phyloP scores from a whole-genome alignment of 1,139 yeast species.

The Candida dubliniensis region DNA sequence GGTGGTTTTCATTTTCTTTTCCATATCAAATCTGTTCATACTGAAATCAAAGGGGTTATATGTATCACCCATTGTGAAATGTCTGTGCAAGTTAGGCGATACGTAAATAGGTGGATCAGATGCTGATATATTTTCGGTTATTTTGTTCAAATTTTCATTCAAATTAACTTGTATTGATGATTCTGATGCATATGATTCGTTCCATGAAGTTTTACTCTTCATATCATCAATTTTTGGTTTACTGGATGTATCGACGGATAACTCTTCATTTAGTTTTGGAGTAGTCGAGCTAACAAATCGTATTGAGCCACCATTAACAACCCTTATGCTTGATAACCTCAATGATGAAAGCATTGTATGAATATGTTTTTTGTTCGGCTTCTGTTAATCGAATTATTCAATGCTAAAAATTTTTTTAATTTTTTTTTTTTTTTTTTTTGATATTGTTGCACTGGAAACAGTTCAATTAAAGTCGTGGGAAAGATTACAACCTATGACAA shows the following conservation, averaged over 20 bases:
- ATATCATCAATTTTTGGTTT: slow-evolving; percentile 14
- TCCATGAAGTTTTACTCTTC: slow-evolving; percentile 34
- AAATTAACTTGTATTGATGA: slow-evolving; percentile 12
- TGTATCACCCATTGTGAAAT: slow-evolving; percentile 43
- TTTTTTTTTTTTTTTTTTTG: not conserved
- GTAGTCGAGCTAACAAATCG: not conserved
- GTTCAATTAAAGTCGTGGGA: not conserved
- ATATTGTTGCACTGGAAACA: not conserved
- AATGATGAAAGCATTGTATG: slow-evolving; percentile 4
- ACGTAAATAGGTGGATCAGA: slow-evolving; percentile 24
- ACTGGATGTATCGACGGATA: not conserved
- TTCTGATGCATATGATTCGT: slow-evolving; percentile 31
- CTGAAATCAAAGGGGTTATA: slow-evolving; percentile 81
- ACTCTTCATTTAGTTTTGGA: not conserved
- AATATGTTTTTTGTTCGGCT: not conserved
- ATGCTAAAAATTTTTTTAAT: not conserved
- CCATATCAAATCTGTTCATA: slow-evolving; percentile 49
- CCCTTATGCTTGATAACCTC: slow-evolving; percentile 1
- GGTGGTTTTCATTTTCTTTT: slow-evolving; percentile 19
- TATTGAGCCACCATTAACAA: not conserved
- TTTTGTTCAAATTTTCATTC: slow-evolving; percentile 7
- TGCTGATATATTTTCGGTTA: slow-evolving; percentile 24
- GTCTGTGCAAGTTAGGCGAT: slow-evolving; percentile 31
- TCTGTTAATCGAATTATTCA: not conserved
- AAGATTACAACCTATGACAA: not conserved